Evolutionary conservation across 2,329 filamentous ascomycete species (phyloP).

Genomic region (Pseudogymnoascus sp.): DNA sequence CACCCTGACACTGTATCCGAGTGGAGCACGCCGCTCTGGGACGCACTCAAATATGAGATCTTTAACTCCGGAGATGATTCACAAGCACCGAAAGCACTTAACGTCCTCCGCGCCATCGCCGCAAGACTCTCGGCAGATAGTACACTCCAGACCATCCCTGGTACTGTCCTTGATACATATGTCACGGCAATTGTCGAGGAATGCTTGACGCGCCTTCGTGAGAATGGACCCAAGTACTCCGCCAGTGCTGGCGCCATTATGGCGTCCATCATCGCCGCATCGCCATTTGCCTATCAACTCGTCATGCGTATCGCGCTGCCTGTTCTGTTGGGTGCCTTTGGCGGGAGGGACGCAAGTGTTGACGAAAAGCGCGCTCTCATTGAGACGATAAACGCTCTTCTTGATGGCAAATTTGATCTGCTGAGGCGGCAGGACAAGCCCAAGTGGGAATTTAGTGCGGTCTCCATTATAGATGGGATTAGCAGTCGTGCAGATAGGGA

Average conservation of each 20-base stretch:
- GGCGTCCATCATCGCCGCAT: conserved; percentile 16
- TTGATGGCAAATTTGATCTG: conserved; percentile 14
- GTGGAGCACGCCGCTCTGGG: conserved; percentile 24
- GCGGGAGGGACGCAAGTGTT: conserved; percentile 15
- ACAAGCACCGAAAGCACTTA: conserved; percentile 20
- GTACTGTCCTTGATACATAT: conserved; percentile 9
- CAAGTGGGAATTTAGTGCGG: background rate
- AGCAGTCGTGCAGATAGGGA: background rate
- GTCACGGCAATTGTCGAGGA: conserved; percentile 2
- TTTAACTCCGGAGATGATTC: conserved; percentile 27
- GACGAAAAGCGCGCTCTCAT: conserved; percentile 20
- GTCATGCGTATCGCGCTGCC: conserved; percentile 19
- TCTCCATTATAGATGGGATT: background rate
- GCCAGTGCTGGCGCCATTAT: conserved; percentile 16
- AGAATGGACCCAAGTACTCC: background rate
- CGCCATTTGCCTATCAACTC: conserved; percentile 17
- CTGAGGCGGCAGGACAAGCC: background rate
- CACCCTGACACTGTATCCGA: conserved; percentile 13
- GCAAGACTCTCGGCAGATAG: conserved; percentile 8
- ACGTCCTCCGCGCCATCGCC: conserved; percentile 19
- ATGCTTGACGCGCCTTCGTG: conserved; percentile 2
- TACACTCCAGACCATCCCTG: conserved; percentile 9
- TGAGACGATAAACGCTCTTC: conserved; percentile 22
- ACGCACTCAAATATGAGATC: conserved; percentile 27
- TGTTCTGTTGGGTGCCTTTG: conserved; percentile 15